phyloP scores from a whole-genome alignment of 371 early-diverging fungal species.

The Rhizopus microsporus region DNA sequence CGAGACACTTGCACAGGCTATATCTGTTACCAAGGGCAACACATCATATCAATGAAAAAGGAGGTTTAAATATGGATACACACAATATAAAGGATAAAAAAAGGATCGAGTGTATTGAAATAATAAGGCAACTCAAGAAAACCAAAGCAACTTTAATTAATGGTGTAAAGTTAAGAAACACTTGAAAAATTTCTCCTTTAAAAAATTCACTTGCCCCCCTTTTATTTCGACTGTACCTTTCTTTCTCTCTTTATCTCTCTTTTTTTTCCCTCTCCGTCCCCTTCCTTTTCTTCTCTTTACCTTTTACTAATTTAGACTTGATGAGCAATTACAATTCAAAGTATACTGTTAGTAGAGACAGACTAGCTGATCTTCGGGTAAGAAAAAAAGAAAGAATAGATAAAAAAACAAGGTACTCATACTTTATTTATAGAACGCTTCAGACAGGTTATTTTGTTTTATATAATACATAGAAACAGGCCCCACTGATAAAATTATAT shows the following conservation, averaged over 20 bases:
- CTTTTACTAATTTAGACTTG: not conserved
- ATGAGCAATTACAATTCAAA: constrained; percentile 17
- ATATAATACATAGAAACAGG: not conserved
- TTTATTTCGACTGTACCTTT: not conserved
- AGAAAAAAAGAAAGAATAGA: not conserved
- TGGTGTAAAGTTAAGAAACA: no score
- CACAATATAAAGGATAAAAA: no score
- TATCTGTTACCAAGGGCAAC: no score
- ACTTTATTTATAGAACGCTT: constrained; percentile 9
- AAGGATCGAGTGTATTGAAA: no score
- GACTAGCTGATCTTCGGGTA: constrained; percentile 26
- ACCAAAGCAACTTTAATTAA: no score
- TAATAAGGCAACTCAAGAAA: no score
- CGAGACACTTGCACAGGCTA: no score
- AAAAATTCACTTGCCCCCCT: no score
- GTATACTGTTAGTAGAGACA: constrained; percentile 25
- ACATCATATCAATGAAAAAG: no score
- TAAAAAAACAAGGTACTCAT: not conserved
- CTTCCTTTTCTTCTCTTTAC: not conserved
- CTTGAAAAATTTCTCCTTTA: no score
- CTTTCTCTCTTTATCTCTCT: constrained; percentile 4
- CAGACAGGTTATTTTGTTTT: constrained; percentile 20
- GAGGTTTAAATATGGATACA: no score
- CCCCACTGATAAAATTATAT: not conserved
- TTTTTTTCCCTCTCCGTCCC: not conserved